Evolutionary conservation across 345 rosid genomes (phyloP).

Genomic region (Lumnitzera racemosa): DNA sequence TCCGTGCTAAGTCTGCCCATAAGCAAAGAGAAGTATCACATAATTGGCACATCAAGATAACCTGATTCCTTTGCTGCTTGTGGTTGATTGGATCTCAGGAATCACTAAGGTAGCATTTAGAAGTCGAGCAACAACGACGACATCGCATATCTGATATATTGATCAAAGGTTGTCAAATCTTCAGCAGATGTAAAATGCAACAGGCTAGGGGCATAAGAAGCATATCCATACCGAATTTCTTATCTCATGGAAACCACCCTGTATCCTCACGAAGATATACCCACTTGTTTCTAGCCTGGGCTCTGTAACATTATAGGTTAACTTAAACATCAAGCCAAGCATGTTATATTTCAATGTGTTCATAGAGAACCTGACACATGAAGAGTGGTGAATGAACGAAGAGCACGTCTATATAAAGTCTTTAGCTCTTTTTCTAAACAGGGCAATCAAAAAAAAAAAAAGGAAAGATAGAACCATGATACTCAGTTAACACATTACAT

Average conservation of each 20-base stretch:
- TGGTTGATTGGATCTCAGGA: conserved; percentile 97
- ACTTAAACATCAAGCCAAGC: background rate
- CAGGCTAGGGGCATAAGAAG: background rate
- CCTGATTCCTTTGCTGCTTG: conserved; percentile 99
- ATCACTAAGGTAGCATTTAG: conserved; percentile 86
- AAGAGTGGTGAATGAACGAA: too few species aligned
- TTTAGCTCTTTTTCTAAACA: too few species aligned
- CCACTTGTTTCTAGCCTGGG: conserved; percentile 55
- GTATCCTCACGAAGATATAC: conserved; percentile 83
- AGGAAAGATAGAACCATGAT: too few species aligned
- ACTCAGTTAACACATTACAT: too few species aligned
- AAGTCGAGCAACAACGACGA: conserved; percentile 75
- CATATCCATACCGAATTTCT: conserved; percentile 75
- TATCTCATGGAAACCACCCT: conserved; percentile 98
- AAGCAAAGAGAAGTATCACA: background rate
- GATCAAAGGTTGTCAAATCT: conserved; percentile 12
- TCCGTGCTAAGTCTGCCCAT: too few species aligned
- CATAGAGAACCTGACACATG: background rate
- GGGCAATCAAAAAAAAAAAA: too few species aligned
- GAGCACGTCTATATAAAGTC: too few species aligned
- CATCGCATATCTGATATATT: conserved; percentile 60
- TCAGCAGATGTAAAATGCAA: background rate
- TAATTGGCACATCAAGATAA: conserved; percentile 5
- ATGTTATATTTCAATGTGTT: background rate
- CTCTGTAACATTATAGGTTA: conserved; percentile 31